Percentiles rank a stretch among this genome's conserved stretches.
phyloP scores from a whole-genome alignment of 768 basidiomycete genomes.

The Leucosporidium scottii region DNA sequence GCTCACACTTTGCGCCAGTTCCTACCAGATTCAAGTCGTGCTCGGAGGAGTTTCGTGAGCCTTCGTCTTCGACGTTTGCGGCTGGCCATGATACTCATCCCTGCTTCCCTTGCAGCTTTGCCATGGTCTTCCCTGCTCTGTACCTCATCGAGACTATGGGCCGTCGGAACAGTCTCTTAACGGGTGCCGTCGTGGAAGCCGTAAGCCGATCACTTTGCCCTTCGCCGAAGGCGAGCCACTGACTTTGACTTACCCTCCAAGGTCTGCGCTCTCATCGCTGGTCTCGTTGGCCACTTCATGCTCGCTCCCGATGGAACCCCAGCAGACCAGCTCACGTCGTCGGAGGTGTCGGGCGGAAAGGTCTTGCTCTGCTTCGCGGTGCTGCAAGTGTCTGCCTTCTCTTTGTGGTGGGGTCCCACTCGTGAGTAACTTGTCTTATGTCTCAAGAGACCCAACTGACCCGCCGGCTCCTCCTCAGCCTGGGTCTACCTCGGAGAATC shows the following conservation, averaged over 20 bases:
- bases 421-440: background rate
- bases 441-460: background rate
- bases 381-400: slow-evolving; percentile 47
- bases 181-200: slow-evolving; percentile 57
- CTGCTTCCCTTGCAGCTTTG: slow-evolving; percentile 43
- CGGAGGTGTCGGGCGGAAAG: slow-evolving; percentile 59
- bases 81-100: too few relatives aligned
- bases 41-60: slow-evolving; percentile 59
- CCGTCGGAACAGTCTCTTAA: slow-evolving; percentile 65
- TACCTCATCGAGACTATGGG: slow-evolving; percentile 67
- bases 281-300: slow-evolving; percentile 62
- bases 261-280: slow-evolving; percentile 46
- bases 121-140: slow-evolving; percentile 63
- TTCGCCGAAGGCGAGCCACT: background rate
- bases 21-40: slow-evolving; percentile 68
- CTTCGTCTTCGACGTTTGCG: too few relatives aligned
- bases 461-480: background rate
- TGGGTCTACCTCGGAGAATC: slow-evolving; percentile 31
- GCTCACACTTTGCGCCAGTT: background rate
- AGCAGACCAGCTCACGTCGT: slow-evolving; percentile 40
- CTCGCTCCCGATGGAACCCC: slow-evolving; percentile 54
- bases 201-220: background rate
- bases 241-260: background rate
- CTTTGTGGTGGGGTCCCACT: background rate
- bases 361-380: slow-evolving; percentile 67